Evolutionary conservation across 83 land plant genomes (phyloP).

Genomic region (Picea engelmannii): DNA sequence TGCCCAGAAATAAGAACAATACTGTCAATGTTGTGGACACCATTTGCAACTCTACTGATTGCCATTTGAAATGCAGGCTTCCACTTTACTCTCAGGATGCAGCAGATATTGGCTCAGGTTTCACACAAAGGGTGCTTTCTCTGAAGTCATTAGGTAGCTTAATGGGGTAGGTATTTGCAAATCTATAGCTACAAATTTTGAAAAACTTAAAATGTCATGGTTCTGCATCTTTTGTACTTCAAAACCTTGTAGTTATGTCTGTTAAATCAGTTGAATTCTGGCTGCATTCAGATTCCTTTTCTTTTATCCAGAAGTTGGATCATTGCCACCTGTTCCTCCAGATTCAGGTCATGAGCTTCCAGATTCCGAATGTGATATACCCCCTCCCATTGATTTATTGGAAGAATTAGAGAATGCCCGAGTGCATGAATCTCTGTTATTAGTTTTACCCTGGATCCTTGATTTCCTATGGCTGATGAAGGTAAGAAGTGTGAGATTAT

Average conservation of each 20-base stretch:
- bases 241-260: too few species aligned
- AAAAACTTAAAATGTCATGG: too few species aligned
- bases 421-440: constrained; percentile 32
- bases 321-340: constrained; percentile 21
- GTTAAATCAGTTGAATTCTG: too few species aligned
- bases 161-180: too few species aligned
- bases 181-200: too few species aligned
- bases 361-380: constrained; percentile 17
- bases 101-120: constrained; percentile 33
- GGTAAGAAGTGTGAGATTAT: too few species aligned
- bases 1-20: not conserved
- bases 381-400: constrained; percentile 18
- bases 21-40: not conserved
- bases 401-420: constrained; percentile 23
- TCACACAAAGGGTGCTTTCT: constrained; percentile 44
- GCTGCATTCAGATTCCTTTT: too few species aligned
- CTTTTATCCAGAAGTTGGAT: constrained; percentile 31
- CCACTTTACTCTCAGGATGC: constrained; percentile 33
- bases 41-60: not conserved
- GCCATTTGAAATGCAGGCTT: constrained; percentile 26
- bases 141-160: constrained; percentile 40
- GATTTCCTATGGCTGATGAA: constrained; percentile 38
- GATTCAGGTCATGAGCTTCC: constrained; percentile 4
- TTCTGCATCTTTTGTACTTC: too few species aligned
- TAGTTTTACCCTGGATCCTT: constrained; percentile 40